These are phyloP conservation scores for Penicillium malachiteum DNA, from an alignment of 495 filamentous ascomycete species.

Conservation along the genomic window DNA sequence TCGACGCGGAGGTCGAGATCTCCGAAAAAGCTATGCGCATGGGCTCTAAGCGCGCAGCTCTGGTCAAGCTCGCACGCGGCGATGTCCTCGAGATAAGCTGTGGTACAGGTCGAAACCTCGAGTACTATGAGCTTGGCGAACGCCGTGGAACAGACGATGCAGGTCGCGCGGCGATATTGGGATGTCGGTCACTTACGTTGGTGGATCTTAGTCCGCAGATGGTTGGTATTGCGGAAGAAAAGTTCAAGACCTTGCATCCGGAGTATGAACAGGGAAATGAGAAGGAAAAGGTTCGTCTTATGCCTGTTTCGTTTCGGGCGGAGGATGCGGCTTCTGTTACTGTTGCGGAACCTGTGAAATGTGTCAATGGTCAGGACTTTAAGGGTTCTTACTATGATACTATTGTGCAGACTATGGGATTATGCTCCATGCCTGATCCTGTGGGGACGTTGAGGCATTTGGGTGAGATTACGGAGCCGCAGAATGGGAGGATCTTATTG, in stretches of 20 bases:
- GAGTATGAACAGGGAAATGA: constrained; percentile 26
- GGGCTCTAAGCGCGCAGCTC: constrained; percentile 55
- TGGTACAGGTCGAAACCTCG: constrained; percentile 85
- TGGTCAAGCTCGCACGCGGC: constrained; percentile 64
- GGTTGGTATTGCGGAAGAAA: constrained; percentile 59
- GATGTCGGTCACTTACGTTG: constrained; percentile 56
- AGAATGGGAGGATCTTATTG: constrained; percentile 71
- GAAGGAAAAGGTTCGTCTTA: neutral
- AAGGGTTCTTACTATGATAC: constrained; percentile 64
- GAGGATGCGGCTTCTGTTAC: constrained; percentile 36
- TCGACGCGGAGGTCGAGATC: constrained; percentile 62
- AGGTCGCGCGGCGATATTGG: constrained; percentile 31
- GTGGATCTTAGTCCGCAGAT: constrained; percentile 65
- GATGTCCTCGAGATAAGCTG: constrained; percentile 87
- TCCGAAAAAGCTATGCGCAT: constrained; percentile 69
- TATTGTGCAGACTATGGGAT: constrained; percentile 86
- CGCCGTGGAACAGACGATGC: constrained; percentile 67
- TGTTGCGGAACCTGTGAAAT: constrained; percentile 1
- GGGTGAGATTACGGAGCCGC: constrained; percentile 40
- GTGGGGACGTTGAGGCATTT: constrained; percentile 59
- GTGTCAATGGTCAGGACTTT: neutral
- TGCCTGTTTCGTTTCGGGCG: constrained; percentile 40
- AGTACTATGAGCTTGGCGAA: constrained; percentile 67
- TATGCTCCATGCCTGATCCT: constrained; percentile 83
- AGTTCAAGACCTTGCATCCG: constrained; percentile 53